phyloP scores from a whole-genome alignment of 2,329 filamentous ascomycete genomes.

The Botrytis galanthina region DNA sequence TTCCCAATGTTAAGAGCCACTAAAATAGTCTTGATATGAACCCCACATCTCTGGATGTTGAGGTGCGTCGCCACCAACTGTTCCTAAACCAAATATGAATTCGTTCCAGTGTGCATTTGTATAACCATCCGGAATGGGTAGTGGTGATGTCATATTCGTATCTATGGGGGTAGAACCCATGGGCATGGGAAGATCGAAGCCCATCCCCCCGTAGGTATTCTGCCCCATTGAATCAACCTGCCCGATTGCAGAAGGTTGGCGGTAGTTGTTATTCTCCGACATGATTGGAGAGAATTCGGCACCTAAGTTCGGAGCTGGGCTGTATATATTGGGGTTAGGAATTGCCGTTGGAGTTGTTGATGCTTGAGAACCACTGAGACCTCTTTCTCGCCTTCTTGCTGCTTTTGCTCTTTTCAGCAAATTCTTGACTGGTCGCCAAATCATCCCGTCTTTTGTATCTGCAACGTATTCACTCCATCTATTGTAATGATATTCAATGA shows the following conservation, averaged over 20 bases:
- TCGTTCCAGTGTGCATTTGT: constrained; percentile 20
- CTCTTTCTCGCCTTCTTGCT: constrained; percentile 31
- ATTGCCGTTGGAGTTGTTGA: background rate
- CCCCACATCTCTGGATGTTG: constrained; percentile 3
- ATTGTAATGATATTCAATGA: constrained; percentile 48
- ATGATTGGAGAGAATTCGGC: background rate
- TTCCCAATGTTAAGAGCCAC: background rate
- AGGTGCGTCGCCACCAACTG: background rate
- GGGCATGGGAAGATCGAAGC: constrained; percentile 14
- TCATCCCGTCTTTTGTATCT: constrained; percentile 48
- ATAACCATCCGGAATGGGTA: background rate
- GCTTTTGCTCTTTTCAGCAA: constrained; percentile 50
- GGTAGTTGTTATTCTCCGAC: background rate
- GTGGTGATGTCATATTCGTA: background rate
- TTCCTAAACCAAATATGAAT: constrained; percentile 11
- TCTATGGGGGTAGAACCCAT: constrained; percentile 5
- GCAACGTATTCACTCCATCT: constrained; percentile 47
- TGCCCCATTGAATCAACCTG: constrained; percentile 8
- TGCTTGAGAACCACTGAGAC: constrained; percentile 1
- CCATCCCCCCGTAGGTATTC: background rate
- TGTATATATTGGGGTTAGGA: background rate
- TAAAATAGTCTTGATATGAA: constrained; percentile 13
- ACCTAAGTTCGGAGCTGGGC: background rate
- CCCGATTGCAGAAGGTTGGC: background rate
- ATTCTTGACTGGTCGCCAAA: constrained; percentile 56